Conservation (phyloP, 148 eudicot species). For the Cornus florida region DNA sequence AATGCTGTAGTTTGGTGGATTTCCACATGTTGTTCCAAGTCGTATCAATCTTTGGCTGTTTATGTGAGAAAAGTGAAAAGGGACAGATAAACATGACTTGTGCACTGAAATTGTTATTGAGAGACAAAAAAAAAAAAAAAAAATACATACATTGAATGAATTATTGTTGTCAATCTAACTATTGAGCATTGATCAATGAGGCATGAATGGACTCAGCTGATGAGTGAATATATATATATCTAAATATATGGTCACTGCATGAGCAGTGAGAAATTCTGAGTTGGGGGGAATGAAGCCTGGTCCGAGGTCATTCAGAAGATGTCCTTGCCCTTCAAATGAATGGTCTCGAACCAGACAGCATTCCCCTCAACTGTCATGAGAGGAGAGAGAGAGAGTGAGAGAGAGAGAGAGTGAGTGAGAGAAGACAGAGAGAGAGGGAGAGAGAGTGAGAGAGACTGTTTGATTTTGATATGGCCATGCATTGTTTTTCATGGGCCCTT, state of each 20-base stretch:
- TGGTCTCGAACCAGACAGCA: slow-evolving; percentile 83
- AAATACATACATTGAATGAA: neutral
- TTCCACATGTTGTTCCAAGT: neutral
- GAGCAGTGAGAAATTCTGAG: slow-evolving; percentile 13
- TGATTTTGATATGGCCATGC: slow-evolving; percentile 26
- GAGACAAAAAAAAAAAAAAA: neutral
- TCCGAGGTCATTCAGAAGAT: slow-evolving; percentile 58
- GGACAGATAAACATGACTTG: neutral
- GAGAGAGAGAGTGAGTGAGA: slow-evolving; percentile 1
- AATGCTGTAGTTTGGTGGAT: neutral
- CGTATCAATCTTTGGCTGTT: neutral
- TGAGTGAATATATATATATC: neutral
- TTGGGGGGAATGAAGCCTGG: slow-evolving; percentile 99
- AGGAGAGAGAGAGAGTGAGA: slow-evolving; percentile 22
- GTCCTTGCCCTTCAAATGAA: slow-evolving; percentile 4
- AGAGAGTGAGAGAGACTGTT: slow-evolving; percentile 1
- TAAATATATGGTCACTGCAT: neutral
- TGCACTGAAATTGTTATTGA: neutral
- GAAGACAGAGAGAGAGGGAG: neutral
- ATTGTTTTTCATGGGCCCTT: slow-evolving; percentile 22
- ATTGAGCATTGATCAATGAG: neutral
- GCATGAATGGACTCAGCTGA: neutral
- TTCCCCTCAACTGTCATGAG: slow-evolving; percentile 51
- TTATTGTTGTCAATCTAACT: neutral
- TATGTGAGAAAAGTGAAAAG: neutral